Conservation (phyloP, 2,329 filamentous ascomycete species). For the Penicillium italicum region DNA sequence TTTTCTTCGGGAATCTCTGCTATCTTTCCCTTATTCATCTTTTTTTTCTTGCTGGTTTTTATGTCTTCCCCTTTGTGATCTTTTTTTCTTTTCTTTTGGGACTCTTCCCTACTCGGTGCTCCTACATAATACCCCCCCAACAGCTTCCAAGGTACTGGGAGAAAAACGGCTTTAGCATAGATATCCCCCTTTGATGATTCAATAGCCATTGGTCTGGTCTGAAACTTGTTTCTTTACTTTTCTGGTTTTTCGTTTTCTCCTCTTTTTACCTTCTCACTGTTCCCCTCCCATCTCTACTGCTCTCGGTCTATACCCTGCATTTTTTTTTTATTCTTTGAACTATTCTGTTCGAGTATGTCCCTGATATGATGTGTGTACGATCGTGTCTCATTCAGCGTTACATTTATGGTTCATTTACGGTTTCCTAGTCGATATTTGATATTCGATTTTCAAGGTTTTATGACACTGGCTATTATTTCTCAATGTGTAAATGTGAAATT, state of each 20-base stretch:
- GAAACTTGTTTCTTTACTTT: not conserved
- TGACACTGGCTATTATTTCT: not conserved
- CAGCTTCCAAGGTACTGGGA: slow-evolving; percentile 7
- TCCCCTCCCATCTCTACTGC: slow-evolving; percentile 1
- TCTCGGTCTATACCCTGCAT: slow-evolving; percentile 27
- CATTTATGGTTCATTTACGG: slow-evolving; percentile 1
- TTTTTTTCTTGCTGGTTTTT: slow-evolving; percentile 13
- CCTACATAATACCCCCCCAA: slow-evolving; percentile 10
- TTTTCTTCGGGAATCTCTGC: slow-evolving; percentile 10
- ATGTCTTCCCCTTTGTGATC: slow-evolving; percentile 16
- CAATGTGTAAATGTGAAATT: not conserved
- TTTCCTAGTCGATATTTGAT: slow-evolving; percentile 2
- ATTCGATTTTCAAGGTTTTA: not conserved
- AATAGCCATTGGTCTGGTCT: slow-evolving; percentile 5
- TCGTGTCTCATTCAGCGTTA: slow-evolving; percentile 23
- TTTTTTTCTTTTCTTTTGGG: slow-evolving; percentile 16
- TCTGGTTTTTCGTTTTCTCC: not conserved
- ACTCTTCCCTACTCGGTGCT: slow-evolving; percentile 5
- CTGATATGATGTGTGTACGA: slow-evolving; percentile 27
- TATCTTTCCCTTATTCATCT: not conserved
- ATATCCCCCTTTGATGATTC: slow-evolving; percentile 10
- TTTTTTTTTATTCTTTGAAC: not conserved
- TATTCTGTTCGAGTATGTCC: slow-evolving; percentile 22
- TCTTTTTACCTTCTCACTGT: slow-evolving; percentile 1
- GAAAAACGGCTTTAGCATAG: slow-evolving; percentile 11